A percentile compares a stretch with the other conserved stretches of the same genome.
phyloP scores from a whole-genome alignment of 768 basidiomycete genomes.

The Gloeophyllum trabeum region DNA sequence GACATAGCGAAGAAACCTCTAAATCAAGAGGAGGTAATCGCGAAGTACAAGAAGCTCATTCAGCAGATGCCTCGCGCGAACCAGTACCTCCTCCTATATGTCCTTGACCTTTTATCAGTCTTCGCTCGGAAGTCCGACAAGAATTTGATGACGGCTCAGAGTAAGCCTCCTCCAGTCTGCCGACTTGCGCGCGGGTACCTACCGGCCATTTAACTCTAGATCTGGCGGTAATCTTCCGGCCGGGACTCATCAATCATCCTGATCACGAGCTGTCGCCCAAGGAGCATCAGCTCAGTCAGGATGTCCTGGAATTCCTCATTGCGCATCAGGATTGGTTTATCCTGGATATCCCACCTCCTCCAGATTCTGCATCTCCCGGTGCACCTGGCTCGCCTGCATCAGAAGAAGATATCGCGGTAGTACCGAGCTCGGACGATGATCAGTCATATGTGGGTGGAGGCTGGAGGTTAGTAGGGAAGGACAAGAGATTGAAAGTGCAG shows the following conservation, averaged over 20 bases:
- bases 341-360: slow-evolving; percentile 73
- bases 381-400: slow-evolving; percentile 5
- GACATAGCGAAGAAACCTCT: slow-evolving; percentile 51
- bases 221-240: slow-evolving; percentile 94
- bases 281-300: slow-evolving; percentile 82
- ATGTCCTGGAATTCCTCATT: slow-evolving; percentile 90
- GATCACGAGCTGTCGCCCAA: slow-evolving; percentile 75
- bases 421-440: slow-evolving; percentile 30
- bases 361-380: slow-evolving; percentile 15
- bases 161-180: slow-evolving; percentile 33
- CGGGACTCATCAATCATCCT: slow-evolving; percentile 86
- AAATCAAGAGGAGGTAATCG: slow-evolving; percentile 62
- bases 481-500: neutral
- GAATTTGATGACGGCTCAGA: slow-evolving; percentile 93
- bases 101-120: slow-evolving; percentile 90
- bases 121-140: slow-evolving; percentile 85
- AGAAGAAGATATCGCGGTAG: slow-evolving; percentile 35
- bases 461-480: slow-evolving; percentile 2
- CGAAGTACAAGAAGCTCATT: slow-evolving; percentile 78
- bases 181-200: neutral
- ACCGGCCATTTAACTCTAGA: slow-evolving; percentile 31
- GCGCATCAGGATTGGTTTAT: slow-evolving; percentile 95
- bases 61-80: slow-evolving; percentile 77
- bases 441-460: slow-evolving; percentile 1
- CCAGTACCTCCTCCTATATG: slow-evolving; percentile 94